Base-by-base conservation (phyloP, 2,329 filamentous ascomycete genomes). In the Colletotrichum neosansevieriae region DNA sequence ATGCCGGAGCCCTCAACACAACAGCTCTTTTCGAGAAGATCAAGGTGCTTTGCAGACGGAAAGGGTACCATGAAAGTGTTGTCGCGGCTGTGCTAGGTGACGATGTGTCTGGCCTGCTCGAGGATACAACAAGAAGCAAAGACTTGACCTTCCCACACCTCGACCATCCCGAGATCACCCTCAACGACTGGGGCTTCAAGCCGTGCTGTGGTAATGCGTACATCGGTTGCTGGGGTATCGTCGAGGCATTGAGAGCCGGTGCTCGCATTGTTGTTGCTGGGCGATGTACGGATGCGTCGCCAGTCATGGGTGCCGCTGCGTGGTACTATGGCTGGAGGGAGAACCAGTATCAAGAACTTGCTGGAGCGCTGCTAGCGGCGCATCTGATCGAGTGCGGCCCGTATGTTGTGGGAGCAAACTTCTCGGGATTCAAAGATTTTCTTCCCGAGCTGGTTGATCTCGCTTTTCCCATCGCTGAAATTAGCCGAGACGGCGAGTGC, bases 361-460 rank as follows among this genome's bases (percentile, higher is more conserved):
- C 84, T 1, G 80, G 82, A 0, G 75, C 81, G 0, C 67, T 86
- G 0, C 76, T 86, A 24, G 82, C 82, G 1, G 83, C 82, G 1
- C 82, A 86, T 74, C 73, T 85, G n/a, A 85, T 85, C 62, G 84
- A 86, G 67, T 86, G 84, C 71, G 82, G 80, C 3, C 78, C 82
- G 0, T 87, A 87, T 70, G 82, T 84, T 2, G 85, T 83, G 0
- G 85, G 85, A 0, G 82, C 77, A 0, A 87, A 88, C 64, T 87
- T 86, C 67, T 78, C 83, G 0, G 85, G 84, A 1, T 81, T 78
- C 34, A 72, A 76, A 2, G 71, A 76, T 1, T 74, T 77, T 36
- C 54, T 76, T 0, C 67, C 73, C 0, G 74, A 75, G 3, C 71
- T 75, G 0, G 62, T 74, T 2, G 73, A 83, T 60, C 78, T 83